These are phyloP conservation scores for Deinandra increscens DNA, from an alignment of 129 eudicot species.

Conservation along the genomic window DNA sequence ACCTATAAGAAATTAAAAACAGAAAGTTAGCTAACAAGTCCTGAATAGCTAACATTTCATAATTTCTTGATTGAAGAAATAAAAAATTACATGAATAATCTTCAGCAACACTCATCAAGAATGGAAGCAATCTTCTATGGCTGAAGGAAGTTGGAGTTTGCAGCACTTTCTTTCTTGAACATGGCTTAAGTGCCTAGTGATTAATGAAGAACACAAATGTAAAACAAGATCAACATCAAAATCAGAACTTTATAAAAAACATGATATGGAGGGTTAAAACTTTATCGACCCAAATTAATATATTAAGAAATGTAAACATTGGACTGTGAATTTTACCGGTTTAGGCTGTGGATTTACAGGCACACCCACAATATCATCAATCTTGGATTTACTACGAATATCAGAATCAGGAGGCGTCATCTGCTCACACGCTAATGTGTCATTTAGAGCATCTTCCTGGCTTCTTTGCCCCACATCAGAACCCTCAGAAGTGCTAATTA, in stretches of 20 bases:
- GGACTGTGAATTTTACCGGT: conserved; percentile 31
- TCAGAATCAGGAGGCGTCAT: conserved; percentile 67
- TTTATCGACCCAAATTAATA: background rate
- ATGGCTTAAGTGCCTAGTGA: conserved; percentile 53
- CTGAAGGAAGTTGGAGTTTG: conserved; percentile 56
- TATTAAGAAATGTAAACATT: background rate
- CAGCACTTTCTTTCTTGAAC: conserved; percentile 51
- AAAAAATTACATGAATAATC: conserved; percentile 36
- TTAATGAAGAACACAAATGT: background rate
- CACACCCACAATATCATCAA: background rate
- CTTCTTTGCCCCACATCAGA: conserved; percentile 23
- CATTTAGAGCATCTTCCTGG: conserved; percentile 29
- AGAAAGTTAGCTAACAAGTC: conserved; percentile 3
- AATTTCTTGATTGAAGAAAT: background rate
- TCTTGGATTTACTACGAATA: conserved; percentile 24
- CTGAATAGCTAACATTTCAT: background rate
- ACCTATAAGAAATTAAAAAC: conserved; percentile 34
- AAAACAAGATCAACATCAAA: background rate
- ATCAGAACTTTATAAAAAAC: background rate
- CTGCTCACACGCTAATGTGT: conserved; percentile 34
- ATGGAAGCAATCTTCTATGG: conserved; percentile 76
- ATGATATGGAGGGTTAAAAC: background rate
- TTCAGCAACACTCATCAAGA: conserved; percentile 48
- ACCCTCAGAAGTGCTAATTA: conserved; percentile 12
- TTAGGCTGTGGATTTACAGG: conserved; percentile 26